These are phyloP conservation scores for Zoysia pacifica DNA, from an alignment of 176 grass and related monocot species.

Conservation along the genomic window DNA sequence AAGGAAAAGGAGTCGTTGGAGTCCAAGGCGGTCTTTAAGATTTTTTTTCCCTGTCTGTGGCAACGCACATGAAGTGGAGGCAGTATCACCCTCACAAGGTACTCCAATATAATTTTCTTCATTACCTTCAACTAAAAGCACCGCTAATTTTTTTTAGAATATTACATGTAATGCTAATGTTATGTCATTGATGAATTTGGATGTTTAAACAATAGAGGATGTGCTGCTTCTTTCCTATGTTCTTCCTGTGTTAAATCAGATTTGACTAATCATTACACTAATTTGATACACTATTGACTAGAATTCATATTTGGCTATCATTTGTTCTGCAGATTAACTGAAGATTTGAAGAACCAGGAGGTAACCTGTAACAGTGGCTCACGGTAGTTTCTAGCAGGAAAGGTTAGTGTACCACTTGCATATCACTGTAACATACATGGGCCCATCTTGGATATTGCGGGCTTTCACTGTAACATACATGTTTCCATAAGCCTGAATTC, in stretches of 20 bases:
- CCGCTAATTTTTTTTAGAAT: neutral
- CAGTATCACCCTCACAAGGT: slow-evolving; percentile 39
- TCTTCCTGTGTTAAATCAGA: neutral
- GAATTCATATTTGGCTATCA: neutral
- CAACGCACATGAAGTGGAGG: slow-evolving; percentile 52
- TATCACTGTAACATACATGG: neutral
- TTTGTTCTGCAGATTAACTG: slow-evolving; percentile 48
- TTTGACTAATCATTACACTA: slow-evolving; percentile 2
- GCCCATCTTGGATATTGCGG: too few relatives aligned
- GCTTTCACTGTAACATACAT: too few relatives aligned
- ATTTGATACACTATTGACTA: neutral
- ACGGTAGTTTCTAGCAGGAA: slow-evolving; percentile 19
- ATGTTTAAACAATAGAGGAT: slow-evolving; percentile 9
- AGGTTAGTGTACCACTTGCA: slow-evolving; percentile 37
- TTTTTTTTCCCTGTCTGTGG: too few relatives aligned
- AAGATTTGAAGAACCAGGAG: slow-evolving; percentile 33
- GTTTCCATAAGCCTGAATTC: too few relatives aligned
- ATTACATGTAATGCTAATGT: neutral
- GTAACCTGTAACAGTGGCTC: slow-evolving; percentile 30
- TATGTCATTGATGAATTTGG: neutral
- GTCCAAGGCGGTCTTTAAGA: too few relatives aligned
- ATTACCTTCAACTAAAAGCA: neutral
- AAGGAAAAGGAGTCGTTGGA: too few relatives aligned
- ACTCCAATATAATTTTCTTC: slow-evolving; percentile 9
- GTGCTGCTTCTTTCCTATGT: neutral